These are phyloP conservation scores for Lepiota brunneoincarnata DNA, from an alignment of 768 basidiomycete species.

Conservation along the genomic window DNA sequence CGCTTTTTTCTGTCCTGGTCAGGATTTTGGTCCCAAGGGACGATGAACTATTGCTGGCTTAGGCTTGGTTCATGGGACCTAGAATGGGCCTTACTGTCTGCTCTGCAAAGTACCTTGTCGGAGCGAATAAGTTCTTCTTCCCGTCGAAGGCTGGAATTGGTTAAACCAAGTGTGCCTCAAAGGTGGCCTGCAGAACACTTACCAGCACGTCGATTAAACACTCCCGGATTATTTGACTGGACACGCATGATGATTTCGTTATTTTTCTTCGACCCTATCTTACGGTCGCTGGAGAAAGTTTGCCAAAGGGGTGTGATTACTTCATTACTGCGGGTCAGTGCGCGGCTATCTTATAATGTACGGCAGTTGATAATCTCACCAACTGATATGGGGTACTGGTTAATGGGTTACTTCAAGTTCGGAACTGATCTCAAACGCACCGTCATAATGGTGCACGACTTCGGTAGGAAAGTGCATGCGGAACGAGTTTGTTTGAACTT, in stretches of 20 bases:
- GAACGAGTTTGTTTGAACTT: conserved; percentile 9
- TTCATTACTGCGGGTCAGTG: conserved; percentile 6
- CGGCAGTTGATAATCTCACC: not conserved
- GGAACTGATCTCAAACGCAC: not conserved
- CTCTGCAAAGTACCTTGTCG: conserved; percentile 16
- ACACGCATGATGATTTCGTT: conserved; percentile 29
- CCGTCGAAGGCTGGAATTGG: conserved; percentile 28
- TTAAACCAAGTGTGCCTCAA: not conserved
- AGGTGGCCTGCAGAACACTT: conserved; percentile 1
- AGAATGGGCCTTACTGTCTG: not conserved
- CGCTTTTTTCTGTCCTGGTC: not conserved
- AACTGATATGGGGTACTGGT: not conserved
- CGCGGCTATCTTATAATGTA: too few relatives aligned
- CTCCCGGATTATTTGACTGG: conserved; percentile 20
- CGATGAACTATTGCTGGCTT: not conserved
- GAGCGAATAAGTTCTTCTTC: conserved; percentile 30
- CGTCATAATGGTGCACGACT: conserved; percentile 8
- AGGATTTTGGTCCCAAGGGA: not conserved
- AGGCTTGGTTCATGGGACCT: not conserved
- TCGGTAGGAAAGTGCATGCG: conserved; percentile 1
- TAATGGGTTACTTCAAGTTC: not conserved
- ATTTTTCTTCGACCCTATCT: conserved; percentile 23
- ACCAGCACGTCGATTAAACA: conserved; percentile 27
- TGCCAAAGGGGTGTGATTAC: conserved; percentile 23
- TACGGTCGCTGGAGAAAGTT: conserved; percentile 13